These are phyloP conservation scores for Hamigera avellanea DNA, from an alignment of 495 filamentous ascomycete genomes.

Conservation along the genomic window DNA sequence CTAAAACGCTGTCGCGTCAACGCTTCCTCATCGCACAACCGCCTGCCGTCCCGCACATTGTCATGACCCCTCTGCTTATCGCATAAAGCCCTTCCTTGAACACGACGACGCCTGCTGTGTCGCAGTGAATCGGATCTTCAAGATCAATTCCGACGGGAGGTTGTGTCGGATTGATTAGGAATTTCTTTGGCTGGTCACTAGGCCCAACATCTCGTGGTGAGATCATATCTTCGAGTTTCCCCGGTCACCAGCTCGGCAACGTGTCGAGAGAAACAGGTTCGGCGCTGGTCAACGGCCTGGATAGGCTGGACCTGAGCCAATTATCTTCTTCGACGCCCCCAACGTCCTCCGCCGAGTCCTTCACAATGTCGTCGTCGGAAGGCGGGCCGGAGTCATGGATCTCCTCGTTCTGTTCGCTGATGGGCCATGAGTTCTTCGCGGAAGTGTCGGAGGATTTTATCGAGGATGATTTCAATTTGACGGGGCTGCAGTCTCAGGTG, in stretches of 20 bases:
- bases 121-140: too few species aligned
- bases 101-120: too few species aligned
- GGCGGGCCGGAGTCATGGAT: constrained; percentile 93
- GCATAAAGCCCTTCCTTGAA: too few species aligned
- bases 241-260: constrained; percentile 28
- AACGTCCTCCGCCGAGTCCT: constrained; percentile 32
- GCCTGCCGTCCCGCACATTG: constrained; percentile 24
- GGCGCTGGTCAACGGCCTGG: constrained; percentile 40
- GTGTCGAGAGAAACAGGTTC: constrained; percentile 41
- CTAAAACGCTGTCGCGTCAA: constrained; percentile 9
- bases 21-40: constrained; percentile 25
- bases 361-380: constrained; percentile 59
- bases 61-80: constrained; percentile 22
- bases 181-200: not conserved
- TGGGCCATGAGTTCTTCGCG: constrained; percentile 97
- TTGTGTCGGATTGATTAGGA: too few species aligned
- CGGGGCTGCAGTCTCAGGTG: constrained; percentile 86
- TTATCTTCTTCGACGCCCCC: constrained; percentile 35
- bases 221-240: not conserved
- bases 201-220: not conserved
- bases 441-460: constrained; percentile 99
- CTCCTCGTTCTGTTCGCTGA: constrained; percentile 84
- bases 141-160: too few species aligned
- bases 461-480: constrained; percentile 98
- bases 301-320: constrained; percentile 41